A percentile compares a stretch with the other conserved stretches of the same genome.
Evolutionary conservation across 2,329 filamentous ascomycete genomes (phyloP).

Genomic region (Clonostachys sp.): DNA sequence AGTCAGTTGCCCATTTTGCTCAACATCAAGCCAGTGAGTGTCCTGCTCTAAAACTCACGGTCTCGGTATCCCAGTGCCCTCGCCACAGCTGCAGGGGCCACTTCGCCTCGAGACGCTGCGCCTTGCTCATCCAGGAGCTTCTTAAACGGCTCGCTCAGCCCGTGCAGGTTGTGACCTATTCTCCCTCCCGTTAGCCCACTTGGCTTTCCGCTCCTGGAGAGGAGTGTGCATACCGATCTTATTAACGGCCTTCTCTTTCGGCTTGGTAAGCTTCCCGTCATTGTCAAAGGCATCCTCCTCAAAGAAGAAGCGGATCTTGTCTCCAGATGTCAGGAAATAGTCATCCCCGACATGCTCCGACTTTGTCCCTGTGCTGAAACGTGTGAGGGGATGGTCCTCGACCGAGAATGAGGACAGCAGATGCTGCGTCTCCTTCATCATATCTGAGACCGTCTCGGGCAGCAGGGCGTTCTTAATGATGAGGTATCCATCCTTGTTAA

Average conservation of each 20-base stretch:
- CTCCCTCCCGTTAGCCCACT: background rate
- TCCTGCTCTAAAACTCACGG: constrained; percentile 1
- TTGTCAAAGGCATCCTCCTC: constrained; percentile 84
- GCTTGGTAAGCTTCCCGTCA: constrained; percentile 62
- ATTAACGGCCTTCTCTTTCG: constrained; percentile 84
- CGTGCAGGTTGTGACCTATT: constrained; percentile 65
- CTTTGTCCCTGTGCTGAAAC: constrained; percentile 89
- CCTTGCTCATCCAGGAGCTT: constrained; percentile 45
- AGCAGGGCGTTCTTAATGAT: constrained; percentile 75
- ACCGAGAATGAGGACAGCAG: constrained; percentile 75
- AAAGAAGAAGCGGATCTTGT: constrained; percentile 96
- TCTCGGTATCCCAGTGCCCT: constrained; percentile 68
- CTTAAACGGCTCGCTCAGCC: constrained; percentile 62
- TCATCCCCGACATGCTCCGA: constrained; percentile 82
- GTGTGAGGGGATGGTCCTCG: constrained; percentile 84
- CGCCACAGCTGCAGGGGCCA: constrained; percentile 59
- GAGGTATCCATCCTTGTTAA: constrained; percentile 83
- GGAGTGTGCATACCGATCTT: constrained; percentile 51
- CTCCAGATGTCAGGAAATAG: constrained; percentile 86
- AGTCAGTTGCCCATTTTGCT: too few relatives aligned
- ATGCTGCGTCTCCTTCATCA: constrained; percentile 69
- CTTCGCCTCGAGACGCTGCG: constrained; percentile 23
- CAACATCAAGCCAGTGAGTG: too few relatives aligned
- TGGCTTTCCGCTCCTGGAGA: too few relatives aligned
- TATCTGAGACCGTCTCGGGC: constrained; percentile 56